Evolutionary conservation across 192 early-diverging fungal genomes (phyloP).

Genomic region (Glomus cerebriforme): DNA sequence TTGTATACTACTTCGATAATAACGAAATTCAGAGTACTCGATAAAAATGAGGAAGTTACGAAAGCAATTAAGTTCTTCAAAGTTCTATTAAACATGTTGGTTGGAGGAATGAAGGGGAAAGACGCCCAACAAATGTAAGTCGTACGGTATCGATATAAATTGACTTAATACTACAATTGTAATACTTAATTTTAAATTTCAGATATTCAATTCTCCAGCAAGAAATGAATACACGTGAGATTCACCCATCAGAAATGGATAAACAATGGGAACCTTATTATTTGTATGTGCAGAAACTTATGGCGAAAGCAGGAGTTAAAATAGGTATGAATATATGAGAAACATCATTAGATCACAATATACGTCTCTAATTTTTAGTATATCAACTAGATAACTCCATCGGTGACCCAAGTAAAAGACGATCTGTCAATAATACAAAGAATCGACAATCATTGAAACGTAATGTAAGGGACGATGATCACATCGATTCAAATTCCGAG

Average conservation of each 20-base stretch:
- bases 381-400: too few species aligned
- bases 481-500: too few species aligned
- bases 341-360: not conserved
- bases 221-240: conserved; percentile 26
- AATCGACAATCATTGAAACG: too few species aligned
- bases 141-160: not conserved
- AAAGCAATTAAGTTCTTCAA: conserved; percentile 53
- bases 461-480: too few species aligned
- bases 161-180: not conserved
- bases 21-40: conserved; percentile 8
- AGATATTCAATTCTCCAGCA: conserved; percentile 46
- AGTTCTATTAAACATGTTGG: conserved; percentile 41
- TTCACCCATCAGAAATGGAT: conserved; percentile 32
- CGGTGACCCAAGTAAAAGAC: too few species aligned
- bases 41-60: conserved; percentile 23
- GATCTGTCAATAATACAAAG: too few species aligned
- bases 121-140: conserved; percentile 51
- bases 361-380: too few species aligned
- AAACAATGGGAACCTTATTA: conserved; percentile 48
- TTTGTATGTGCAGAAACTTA: conserved; percentile 43
- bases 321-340: not conserved
- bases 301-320: conserved; percentile 39
- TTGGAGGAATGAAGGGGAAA: conserved; percentile 34
- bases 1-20: conserved; percentile 36
- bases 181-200: not conserved